Evolutionary conservation across 768 basidiomycete genomes (phyloP).

Genomic region (Suillus plorans): DNA sequence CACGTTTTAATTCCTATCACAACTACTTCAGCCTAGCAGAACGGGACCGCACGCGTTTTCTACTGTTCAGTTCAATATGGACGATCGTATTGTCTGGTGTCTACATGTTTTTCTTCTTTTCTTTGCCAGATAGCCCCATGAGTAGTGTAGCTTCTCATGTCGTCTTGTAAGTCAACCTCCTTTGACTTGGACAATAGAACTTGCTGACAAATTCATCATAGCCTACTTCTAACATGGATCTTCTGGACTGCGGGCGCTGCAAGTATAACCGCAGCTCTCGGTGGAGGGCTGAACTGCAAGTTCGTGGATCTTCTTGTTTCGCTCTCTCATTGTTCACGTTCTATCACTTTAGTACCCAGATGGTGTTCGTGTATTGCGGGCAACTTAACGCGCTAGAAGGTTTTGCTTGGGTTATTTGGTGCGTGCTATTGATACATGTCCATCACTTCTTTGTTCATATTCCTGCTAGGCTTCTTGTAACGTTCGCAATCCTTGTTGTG

Average conservation of each 20-base stretch:
- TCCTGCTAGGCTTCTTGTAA: constrained; percentile 58
- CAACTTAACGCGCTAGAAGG: constrained; percentile 75
- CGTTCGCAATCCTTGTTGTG: constrained; percentile 57
- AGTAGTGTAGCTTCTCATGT: constrained; percentile 66
- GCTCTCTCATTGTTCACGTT: not conserved
- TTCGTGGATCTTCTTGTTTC: constrained; percentile 29
- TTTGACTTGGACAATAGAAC: constrained; percentile 4
- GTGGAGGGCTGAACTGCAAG: constrained; percentile 72
- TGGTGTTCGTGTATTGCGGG: constrained; percentile 59
- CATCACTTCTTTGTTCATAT: not conserved
- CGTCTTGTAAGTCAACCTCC: constrained; percentile 50
- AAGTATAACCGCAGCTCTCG: constrained; percentile 61
- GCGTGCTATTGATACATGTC: constrained; percentile 20
- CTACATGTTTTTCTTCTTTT: constrained; percentile 55
- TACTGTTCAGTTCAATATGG: constrained; percentile 74
- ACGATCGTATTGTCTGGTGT: constrained; percentile 55
- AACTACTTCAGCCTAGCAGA: constrained; percentile 48
- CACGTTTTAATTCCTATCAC: constrained; percentile 56
- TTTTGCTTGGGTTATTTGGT: constrained; percentile 79
- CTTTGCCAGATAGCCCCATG: constrained; percentile 38
- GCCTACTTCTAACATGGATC: constrained; percentile 71
- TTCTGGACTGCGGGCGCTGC: constrained; percentile 77
- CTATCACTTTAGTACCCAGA: constrained; percentile 34
- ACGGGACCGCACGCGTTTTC: constrained; percentile 64
- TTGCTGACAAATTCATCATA: constrained; percentile 23